phyloP scores from a whole-genome alignment of 768 basidiomycete species.

The Pleurotus tuoliensis region DNA sequence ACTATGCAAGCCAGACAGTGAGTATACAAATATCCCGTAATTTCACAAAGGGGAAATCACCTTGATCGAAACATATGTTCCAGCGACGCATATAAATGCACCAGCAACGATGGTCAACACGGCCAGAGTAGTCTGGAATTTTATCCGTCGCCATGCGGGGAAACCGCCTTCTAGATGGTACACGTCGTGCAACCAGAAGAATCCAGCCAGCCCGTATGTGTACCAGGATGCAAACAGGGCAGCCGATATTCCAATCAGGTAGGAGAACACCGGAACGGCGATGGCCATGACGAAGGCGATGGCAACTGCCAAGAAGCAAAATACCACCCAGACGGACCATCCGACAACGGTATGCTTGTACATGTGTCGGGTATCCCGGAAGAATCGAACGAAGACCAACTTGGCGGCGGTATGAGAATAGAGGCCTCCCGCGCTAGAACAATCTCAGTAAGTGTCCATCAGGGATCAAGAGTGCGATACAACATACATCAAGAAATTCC shows the following conservation, averaged over 20 bases:
- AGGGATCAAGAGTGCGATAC: background rate
- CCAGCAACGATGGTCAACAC: slow-evolving; percentile 42
- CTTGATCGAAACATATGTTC: slow-evolving; percentile 50
- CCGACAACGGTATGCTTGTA: slow-evolving; percentile 47
- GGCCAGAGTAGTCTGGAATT: slow-evolving; percentile 30
- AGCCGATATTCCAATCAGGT: slow-evolving; percentile 49
- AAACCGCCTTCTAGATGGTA: slow-evolving; percentile 37
- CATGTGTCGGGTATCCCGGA: slow-evolving; percentile 44
- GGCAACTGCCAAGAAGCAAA: slow-evolving; percentile 37
- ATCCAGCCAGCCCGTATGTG: slow-evolving; percentile 50
- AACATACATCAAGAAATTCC: slow-evolving; percentile 47
- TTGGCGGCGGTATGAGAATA: slow-evolving; percentile 53
- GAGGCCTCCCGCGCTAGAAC: slow-evolving; percentile 37
- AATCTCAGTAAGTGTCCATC: background rate
- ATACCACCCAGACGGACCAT: slow-evolving; percentile 41
- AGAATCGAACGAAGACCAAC: slow-evolving; percentile 47
- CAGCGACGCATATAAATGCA: slow-evolving; percentile 49
- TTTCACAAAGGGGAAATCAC: slow-evolving; percentile 20
- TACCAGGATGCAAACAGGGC: slow-evolving; percentile 58
- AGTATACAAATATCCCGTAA: background rate
- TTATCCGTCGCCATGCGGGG: slow-evolving; percentile 25
- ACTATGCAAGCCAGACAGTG: slow-evolving; percentile 20
- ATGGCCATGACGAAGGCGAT: slow-evolving; percentile 44
- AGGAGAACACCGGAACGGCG: slow-evolving; percentile 52
- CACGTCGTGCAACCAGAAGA: slow-evolving; percentile 50